Base-by-base conservation (phyloP, 2,329 filamentous ascomycete species). In the Aspergillus sp. region DNA sequence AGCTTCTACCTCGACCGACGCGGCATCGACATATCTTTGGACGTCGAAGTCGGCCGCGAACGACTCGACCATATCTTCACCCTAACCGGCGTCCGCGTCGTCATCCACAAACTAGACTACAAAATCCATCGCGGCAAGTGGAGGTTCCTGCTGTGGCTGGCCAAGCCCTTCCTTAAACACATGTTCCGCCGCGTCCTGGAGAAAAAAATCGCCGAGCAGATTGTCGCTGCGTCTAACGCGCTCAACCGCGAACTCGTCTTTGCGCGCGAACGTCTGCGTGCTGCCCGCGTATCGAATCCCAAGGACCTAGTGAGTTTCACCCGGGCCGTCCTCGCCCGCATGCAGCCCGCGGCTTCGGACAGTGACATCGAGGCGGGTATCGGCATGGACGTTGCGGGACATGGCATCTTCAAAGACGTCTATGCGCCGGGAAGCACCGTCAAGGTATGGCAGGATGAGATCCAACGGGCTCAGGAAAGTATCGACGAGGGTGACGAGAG, bases 341-440 rank as follows among this genome's bases (percentile, higher is more conserved):
- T 94, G 48, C 78, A 79, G 39, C 85, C 86, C 19, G 19, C 19
- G 0, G 79, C 76, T 8, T 78, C 85, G 1, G 83, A 93, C 62
- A 83, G 87, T 1, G 86, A 94, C 63, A 57, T 94, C 1, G 84
- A 93, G 53, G 75, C 83, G 1, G 73, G 86, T 2, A 72, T 94
- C 10, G 88, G 88, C 1, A 71, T 94, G 7, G 77, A 78, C 40
- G 73, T 78, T 29, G 78, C 77, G 0, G 71, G 75, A 10, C 71
- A 74, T 53, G 79, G 80, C 29, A 74, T 91, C 0, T 97, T 97
- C 72, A 81, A 82, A 56, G 87, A 85, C 3, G 79, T 88, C 1
- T 96, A 95, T 69, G 84, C 91, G 1, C 91, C 91, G 0, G 90
- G 88, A 0, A 95, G 89, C 65, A 72, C 96, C 28, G 86, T 93